Base-by-base conservation (phyloP, 345 rosid genomes). In the Citrus reticulata region DNA sequence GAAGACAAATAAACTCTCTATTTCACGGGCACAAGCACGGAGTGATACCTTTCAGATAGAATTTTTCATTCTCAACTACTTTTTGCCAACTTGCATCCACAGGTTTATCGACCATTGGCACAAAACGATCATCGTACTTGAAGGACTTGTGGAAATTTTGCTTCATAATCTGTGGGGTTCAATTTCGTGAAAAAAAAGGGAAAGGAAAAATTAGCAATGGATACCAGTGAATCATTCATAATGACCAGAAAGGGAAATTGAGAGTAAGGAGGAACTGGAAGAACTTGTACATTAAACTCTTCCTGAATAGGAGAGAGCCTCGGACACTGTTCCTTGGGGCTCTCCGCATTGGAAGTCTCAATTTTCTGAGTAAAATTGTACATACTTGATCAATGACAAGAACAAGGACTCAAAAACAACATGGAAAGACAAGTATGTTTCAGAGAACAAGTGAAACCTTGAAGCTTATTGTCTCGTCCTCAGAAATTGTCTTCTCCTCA, bases 401-500 rank as follows among this genome's bases (percentile, higher is more conserved):
- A 30, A 27, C 25, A 66, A 40, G 35, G 19, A 24, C 51, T 61
- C 20, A 32, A 29, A 7, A 42, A 63, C 1, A 63, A 63, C 0
- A 29, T 5, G 37, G 22, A 27, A 73, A 55, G 61, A 55, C 34
- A 55, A 40, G 64, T 16, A 46, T 4, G 55, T 46, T 60, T 66
- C 0, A 72, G n/a, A 66, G 64, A n/a, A 35, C 17, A 77, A 80
- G 67, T 5, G 42, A 66, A 57, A 90, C 93, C 93, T 91, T 89
- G 42, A 85, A 79, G 81, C 63, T 7, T 9, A 59, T 64, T 5
- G 20, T 72, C 68, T 85, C 89, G 1, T 87, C 91, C 81, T 93
- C 94, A 30, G 81, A 37, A 68, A 83, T 87, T 71, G 85, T 85
- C 76, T 89, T 84, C 83, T 87, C 95, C 35, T 72, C 88, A 72